Evolutionary conservation across 768 basidiomycete genomes (phyloP), one percentile per base, ranked within the genome.

Genomic region (Leccinum barrowsii): DNA sequence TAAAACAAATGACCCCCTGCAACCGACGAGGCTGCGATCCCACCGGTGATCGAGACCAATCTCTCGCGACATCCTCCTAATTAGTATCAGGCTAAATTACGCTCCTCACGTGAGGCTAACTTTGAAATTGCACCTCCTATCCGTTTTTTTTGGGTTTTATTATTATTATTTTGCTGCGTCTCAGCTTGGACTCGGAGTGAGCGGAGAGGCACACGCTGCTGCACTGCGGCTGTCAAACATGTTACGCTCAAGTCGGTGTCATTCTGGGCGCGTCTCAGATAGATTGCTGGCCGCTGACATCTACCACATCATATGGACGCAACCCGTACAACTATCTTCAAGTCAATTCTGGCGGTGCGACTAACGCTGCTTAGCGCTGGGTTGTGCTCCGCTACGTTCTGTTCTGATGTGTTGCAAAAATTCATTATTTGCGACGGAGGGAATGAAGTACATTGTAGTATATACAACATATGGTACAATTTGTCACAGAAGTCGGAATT

Each of bases 391-490:
- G 37, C 35, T 37, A 17, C 35, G 35, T 13, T 35, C 35, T 35
- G 17, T 50, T 50, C 37, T 40, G 4, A 13, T 8, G 17, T n/a
- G 37, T 40, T 8, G 17, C 37, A 8, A n/a, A 15, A n/a, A 40
- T 40, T n/a, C 17, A 40, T 50, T 2, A 28, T 32, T 34, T n/a
- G 21, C 19, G 19, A 44, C 21, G 24, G 24, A 44, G 44, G 44
- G 21, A n/a, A 19, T 10, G 7, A 47, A n/a, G 37, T 62, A 51
- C 42, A 48, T 63, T 30, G 11, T 57, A 30, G 5, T 57, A 30
- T 17, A 52, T 28, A 24, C 11, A 60, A 51, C 35, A 49, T 34
- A 59, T 58, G 48, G 26, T 50, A 57, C 56, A 26, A 21, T n/a
- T n/a, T 22, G 28, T 46, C 49, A 26, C 42, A 37, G 34, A 44